phyloP scores from a whole-genome alignment of 2,329 filamentous ascomycete species.

The Trichophyton benhamiae region DNA sequence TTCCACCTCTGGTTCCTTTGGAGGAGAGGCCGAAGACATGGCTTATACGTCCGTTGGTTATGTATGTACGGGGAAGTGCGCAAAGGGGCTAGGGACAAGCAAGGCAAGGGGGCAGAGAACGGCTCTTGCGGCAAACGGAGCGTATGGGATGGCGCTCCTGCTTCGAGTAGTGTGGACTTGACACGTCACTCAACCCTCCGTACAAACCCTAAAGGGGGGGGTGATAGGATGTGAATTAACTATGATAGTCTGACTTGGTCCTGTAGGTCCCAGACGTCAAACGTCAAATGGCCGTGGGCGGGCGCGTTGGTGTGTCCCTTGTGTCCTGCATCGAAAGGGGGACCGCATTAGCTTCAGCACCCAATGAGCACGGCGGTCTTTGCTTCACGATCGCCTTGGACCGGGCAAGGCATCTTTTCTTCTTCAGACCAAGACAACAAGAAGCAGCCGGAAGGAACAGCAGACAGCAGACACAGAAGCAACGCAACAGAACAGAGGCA shows the following conservation, averaged over 20 bases:
- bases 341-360: constrained; percentile 1
- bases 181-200: constrained; percentile 30
- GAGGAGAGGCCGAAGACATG: constrained; percentile 93
- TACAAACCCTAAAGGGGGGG: neutral
- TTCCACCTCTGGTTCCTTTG: constrained; percentile 80
- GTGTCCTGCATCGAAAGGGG: neutral
- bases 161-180: neutral
- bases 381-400: constrained; percentile 12
- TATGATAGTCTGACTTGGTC: neutral
- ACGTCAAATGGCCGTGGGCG: neutral
- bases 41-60: constrained; percentile 48
- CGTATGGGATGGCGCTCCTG: constrained; percentile 19
- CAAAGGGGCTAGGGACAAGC: constrained; percentile 18
- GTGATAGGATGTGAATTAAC: neutral
- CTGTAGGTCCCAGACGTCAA: neutral
- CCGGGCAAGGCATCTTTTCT: neutral
- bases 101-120: constrained; percentile 6
- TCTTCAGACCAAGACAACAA: neutral
- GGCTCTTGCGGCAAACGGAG: constrained; percentile 22
- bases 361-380: constrained; percentile 3
- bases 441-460: no score
- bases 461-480: no score
- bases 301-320: neutral
- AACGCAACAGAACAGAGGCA: neutral
- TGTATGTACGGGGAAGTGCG: constrained; percentile 15